Conservation (phyloP, 257 asterid genomes). For the Perilla frutescens region DNA sequence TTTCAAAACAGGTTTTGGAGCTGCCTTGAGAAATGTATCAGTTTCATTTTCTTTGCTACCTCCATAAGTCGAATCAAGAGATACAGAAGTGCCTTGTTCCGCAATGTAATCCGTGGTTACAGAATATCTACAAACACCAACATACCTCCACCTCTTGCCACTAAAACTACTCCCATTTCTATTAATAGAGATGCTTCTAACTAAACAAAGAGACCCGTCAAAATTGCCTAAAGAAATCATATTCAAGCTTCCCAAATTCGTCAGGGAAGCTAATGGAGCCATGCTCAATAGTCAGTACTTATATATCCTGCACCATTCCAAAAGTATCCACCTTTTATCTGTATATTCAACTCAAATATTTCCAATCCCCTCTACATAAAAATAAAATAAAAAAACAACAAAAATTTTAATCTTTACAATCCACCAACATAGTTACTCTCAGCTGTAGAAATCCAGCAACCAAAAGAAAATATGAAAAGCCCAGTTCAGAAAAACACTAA, state of each 20-base stretch:
- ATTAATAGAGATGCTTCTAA: constrained; percentile 55
- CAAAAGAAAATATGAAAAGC: constrained; percentile 10
- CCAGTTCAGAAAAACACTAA: constrained; percentile 26
- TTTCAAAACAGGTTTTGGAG: constrained; percentile 84
- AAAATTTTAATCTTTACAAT: constrained; percentile 32
- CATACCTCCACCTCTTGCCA: constrained; percentile 71
- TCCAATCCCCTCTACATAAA: constrained; percentile 25
- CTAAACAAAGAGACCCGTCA: constrained; percentile 79
- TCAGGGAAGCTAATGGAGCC: constrained; percentile 93
- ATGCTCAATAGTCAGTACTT: constrained; percentile 42
- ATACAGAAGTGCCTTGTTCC: constrained; percentile 73
- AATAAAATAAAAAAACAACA: background rate
- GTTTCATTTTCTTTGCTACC: constrained; percentile 55
- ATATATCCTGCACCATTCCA: constrained; percentile 49
- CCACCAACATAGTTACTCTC: background rate
- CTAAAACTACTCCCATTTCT: constrained; percentile 59
- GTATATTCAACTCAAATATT: constrained; percentile 29
- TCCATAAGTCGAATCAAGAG: constrained; percentile 73
- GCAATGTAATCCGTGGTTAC: constrained; percentile 76
- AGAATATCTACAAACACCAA: constrained; percentile 84
- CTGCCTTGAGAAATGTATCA: constrained; percentile 73
- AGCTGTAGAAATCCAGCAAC: constrained; percentile 27
- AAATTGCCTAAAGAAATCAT: constrained; percentile 66
- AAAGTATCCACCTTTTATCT: constrained; percentile 24
- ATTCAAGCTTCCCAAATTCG: constrained; percentile 83